Conservation (phyloP, 768 basidiomycete genomes). For the Panaeolus papilionaceus region DNA sequence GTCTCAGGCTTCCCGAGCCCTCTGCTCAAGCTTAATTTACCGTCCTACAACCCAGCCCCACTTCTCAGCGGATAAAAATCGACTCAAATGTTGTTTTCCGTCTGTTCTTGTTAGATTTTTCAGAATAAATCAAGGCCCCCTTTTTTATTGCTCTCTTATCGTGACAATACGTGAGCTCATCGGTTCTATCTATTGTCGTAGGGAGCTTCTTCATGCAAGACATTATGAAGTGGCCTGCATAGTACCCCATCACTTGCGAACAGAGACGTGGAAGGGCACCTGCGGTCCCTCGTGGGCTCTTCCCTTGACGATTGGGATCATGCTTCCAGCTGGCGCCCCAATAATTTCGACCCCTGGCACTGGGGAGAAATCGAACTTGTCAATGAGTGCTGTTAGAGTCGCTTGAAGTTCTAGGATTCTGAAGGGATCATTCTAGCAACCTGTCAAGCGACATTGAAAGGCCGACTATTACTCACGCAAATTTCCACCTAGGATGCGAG, state of each 20-base stretch:
- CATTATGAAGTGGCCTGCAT: not conserved
- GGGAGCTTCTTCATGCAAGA: not conserved
- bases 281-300: conserved; percentile 18
- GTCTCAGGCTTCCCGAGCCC: conserved; percentile 51
- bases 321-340: conserved; percentile 18
- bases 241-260: not conserved
- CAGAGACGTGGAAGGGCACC: conserved; percentile 14
- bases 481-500: conserved; percentile 5
- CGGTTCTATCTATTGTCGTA: not conserved
- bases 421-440: not conserved
- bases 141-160: not conserved
- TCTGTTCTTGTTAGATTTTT: conserved; percentile 8
- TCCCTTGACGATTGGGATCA: conserved; percentile 19
- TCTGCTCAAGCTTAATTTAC: conserved; percentile 16
- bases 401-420: conserved; percentile 19
- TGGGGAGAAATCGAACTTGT: conserved; percentile 19
- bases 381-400: conserved; percentile 14
- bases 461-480: not conserved
- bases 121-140: conserved; percentile 8
- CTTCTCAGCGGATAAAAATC: not conserved
- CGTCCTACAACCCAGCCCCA: not conserved
- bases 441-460: not conserved
- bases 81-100: not conserved
- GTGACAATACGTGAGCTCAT: not conserved
- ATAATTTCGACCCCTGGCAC: conserved; percentile 17